Conservation (phyloP, 352 stramenopile genomes). For the Plasmopara halstedii region DNA sequence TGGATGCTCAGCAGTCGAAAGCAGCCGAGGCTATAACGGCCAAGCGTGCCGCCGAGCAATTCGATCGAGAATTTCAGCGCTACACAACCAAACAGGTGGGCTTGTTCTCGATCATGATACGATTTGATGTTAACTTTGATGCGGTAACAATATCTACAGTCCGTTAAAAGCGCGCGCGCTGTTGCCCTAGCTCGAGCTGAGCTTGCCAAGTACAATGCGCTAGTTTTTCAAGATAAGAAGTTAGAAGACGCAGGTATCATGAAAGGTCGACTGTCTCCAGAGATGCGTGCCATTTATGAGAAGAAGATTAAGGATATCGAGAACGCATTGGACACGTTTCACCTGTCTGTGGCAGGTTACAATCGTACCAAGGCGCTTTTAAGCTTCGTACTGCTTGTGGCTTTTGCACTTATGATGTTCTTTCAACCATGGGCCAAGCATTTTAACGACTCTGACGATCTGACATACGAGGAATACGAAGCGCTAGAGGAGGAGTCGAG, state of each 20-base stretch:
- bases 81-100: slow-evolving; percentile 79
- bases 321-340: slow-evolving; percentile 68
- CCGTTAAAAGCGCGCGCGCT: slow-evolving; percentile 55
- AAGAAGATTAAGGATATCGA: slow-evolving; percentile 67
- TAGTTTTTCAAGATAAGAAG: slow-evolving; percentile 14
- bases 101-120: not conserved
- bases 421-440: slow-evolving; percentile 67
- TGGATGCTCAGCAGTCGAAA: slow-evolving; percentile 12
- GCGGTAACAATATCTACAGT: slow-evolving; percentile 15
- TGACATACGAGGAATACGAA: slow-evolving; percentile 23
- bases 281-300: not conserved
- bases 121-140: not conserved
- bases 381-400: slow-evolving; percentile 35
- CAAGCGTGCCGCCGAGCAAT: slow-evolving; percentile 58
- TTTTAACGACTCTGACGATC: slow-evolving; percentile 19
- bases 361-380: slow-evolving; percentile 71
- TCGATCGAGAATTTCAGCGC: slow-evolving; percentile 80
- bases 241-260: slow-evolving; percentile 11
- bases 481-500: slow-evolving; percentile 16
- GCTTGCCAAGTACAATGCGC: slow-evolving; percentile 68
- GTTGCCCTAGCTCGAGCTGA: slow-evolving; percentile 73
- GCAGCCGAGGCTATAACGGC: slow-evolving; percentile 13
- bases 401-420: slow-evolving; percentile 61
- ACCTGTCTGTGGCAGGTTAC: slow-evolving; percentile 63
- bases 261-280: not conserved